Evolutionary conservation across 2,329 filamentous ascomycete species (phyloP).

Genomic region (Fusarium sublunatum): DNA sequence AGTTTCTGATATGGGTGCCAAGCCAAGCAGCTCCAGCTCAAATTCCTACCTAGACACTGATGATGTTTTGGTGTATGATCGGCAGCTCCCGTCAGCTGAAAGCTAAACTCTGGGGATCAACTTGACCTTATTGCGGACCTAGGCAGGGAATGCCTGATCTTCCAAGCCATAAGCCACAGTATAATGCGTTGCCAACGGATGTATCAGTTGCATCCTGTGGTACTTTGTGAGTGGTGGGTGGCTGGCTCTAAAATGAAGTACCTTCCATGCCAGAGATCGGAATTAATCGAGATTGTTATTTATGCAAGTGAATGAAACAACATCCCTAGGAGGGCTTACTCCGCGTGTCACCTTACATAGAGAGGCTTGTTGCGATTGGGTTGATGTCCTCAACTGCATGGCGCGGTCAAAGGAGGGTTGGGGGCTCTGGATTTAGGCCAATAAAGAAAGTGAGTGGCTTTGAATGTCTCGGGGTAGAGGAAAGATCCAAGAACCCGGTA

Average conservation of each 20-base stretch:
- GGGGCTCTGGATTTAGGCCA: neutral
- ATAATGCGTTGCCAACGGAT: conserved; percentile 6
- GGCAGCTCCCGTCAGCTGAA: conserved; percentile 3
- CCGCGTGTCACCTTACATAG: conserved; percentile 20
- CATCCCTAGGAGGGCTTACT: neutral
- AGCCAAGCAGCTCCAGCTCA: neutral
- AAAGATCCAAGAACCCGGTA: conserved; percentile 35
- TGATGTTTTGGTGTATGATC: neutral
- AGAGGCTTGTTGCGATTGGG: conserved; percentile 1
- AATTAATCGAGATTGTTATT: conserved; percentile 14
- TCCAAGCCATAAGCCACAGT: conserved; percentile 5
- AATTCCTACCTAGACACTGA: conserved; percentile 3
- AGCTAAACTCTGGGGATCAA: neutral
- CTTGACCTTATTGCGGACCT: conserved; percentile 3
- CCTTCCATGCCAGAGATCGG: conserved; percentile 7
- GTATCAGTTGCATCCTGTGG: conserved; percentile 4
- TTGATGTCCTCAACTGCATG: conserved; percentile 9
- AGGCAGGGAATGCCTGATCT: conserved; percentile 4
- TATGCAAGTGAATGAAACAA: conserved; percentile 20
- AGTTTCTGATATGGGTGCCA: neutral
- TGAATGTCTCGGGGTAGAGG: conserved; percentile 23
- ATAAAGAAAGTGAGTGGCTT: conserved; percentile 24
- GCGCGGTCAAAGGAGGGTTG: conserved; percentile 7
- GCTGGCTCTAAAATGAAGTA: neutral
- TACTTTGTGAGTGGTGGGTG: neutral